Base-by-base conservation (phyloP, 768 basidiomycete species). In the Multifurca ochricompacta region DNA sequence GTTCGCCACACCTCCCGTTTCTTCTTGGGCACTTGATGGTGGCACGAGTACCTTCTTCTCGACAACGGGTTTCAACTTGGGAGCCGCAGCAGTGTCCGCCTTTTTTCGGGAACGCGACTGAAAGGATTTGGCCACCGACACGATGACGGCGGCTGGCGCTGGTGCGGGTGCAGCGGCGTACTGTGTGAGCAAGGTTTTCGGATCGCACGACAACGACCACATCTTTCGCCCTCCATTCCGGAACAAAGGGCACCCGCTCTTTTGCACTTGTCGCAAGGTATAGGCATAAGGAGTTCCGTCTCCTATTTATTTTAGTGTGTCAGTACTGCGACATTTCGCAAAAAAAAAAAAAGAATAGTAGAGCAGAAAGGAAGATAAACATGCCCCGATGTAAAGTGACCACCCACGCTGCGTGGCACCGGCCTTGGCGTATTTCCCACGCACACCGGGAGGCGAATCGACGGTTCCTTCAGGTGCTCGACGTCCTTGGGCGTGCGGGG, bases 361-460 rank as follows among this genome's bases (percentile, higher is more conserved):
- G 36, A 19, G 28, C 43, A 45, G 19, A 23, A n/a, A n/a, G n/a
- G n/a, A n/a, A n/a, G n/a, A n/a, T n/a, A 23, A 42, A 51, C 50
- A 31, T 43, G 50, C 50, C 50, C 50, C 50, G 25, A 51, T 39
- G 14, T 51, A 51, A 31, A 51, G 50, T 35, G 50, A 51, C 50
- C 50, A 51, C n/a, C 50, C 50, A 19, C 31, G 50, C 21, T 51
- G 50, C n/a, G 23, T 34, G 16, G 50, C 50, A 19, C 50, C 50
- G 10, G 50, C 41, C n/a, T 51, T 43, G 10, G 50, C 50, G n/a
- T 51, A 51, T 35, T 35, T 51, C n/a, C 50, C 50, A 25, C 50
- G 50, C n/a, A 51, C 32, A 1, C 30, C 8, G n/a, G 50, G 50
- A 6, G 50, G 41, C 16, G 50, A 28, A 27, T 51, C 50, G 13